Conservation (phyloP, 306 rosid genomes). For the Vigna trinervia region DNA sequence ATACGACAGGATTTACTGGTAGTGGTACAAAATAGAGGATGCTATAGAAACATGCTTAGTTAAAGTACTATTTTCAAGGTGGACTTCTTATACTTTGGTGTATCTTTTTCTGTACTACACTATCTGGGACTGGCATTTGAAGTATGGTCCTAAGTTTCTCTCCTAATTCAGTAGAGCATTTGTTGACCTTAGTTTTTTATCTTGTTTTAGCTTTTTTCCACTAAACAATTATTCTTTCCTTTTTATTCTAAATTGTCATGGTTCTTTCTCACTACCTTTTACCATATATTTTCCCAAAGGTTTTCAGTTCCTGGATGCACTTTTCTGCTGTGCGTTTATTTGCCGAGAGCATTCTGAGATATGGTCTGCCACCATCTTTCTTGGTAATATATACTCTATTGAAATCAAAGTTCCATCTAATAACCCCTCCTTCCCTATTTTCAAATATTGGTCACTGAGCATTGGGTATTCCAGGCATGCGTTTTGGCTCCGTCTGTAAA, state of each 20-base stretch:
- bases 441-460: constrained; percentile 32
- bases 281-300: constrained; percentile 55
- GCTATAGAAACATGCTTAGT: constrained; percentile 31
- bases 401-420: constrained; percentile 30
- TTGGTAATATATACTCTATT: constrained; percentile 60
- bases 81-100: constrained; percentile 14
- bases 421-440: not conserved
- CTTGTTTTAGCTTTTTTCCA: not conserved
- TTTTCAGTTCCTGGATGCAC: constrained; percentile 98
- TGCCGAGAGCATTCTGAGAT: constrained; percentile 94
- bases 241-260: constrained; percentile 21
- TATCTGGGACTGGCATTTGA: constrained; percentile 22
- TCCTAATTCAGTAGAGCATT: constrained; percentile 29
- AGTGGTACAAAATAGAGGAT: constrained; percentile 4
- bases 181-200: constrained; percentile 7
- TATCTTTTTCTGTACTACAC: constrained; percentile 32
- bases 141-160: constrained; percentile 21
- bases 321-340: constrained; percentile 83
- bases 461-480: constrained; percentile 66
- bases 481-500: constrained; percentile 80
- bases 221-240: not conserved
- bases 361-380: constrained; percentile 91
- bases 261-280: constrained; percentile 27
- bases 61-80: constrained; percentile 34
- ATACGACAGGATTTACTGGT: constrained; percentile 9